phyloP scores from a whole-genome alignment of 1,139 yeast species.

The Cylindricascospora bacillispora region DNA sequence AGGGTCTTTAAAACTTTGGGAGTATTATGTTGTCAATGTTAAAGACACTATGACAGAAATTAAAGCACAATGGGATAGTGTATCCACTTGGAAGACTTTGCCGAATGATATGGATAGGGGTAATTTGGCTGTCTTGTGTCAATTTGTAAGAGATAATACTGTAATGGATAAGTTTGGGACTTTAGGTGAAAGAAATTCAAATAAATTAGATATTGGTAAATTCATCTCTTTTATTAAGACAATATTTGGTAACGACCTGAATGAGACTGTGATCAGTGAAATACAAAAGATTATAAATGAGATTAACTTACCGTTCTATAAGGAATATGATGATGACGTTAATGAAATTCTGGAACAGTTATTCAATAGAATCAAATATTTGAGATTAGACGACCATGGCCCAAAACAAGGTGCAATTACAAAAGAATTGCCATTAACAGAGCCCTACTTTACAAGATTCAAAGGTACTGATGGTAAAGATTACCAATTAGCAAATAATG shows the following conservation, averaged over 20 bases:
- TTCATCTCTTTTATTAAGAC: slow-evolving; percentile 38
- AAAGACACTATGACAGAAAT: slow-evolving; percentile 24
- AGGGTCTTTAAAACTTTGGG: slow-evolving; percentile 65
- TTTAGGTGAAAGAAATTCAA: slow-evolving; percentile 38
- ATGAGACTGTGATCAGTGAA: slow-evolving; percentile 28
- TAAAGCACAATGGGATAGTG: slow-evolving; percentile 13
- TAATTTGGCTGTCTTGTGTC: slow-evolving; percentile 33
- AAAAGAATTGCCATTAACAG: slow-evolving; percentile 50
- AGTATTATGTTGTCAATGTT: slow-evolving; percentile 65
- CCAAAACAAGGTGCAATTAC: slow-evolving; percentile 64
- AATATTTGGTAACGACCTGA: slow-evolving; percentile 24
- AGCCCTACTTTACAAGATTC: slow-evolving; percentile 78
- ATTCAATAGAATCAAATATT: slow-evolving; percentile 59
- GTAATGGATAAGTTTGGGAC: slow-evolving; percentile 31
- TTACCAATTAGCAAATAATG: slow-evolving; percentile 81
- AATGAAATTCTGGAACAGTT: slow-evolving; percentile 53
- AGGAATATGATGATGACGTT: slow-evolving; percentile 64
- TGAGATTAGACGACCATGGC: slow-evolving; percentile 67
- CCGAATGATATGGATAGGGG: slow-evolving; percentile 31
- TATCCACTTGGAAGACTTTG: slow-evolving; percentile 18
- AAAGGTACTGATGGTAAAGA: slow-evolving; percentile 37
- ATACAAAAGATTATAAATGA: slow-evolving; percentile 46
- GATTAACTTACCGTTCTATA: slow-evolving; percentile 61
- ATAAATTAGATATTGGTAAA: slow-evolving; percentile 37
- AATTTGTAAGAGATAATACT: slow-evolving; percentile 37